Evolutionary conservation across 1,139 yeast genomes (phyloP), one percentile per base, ranked within the genome.

Genomic region (Magnusiomyces suaveolens): DNA sequence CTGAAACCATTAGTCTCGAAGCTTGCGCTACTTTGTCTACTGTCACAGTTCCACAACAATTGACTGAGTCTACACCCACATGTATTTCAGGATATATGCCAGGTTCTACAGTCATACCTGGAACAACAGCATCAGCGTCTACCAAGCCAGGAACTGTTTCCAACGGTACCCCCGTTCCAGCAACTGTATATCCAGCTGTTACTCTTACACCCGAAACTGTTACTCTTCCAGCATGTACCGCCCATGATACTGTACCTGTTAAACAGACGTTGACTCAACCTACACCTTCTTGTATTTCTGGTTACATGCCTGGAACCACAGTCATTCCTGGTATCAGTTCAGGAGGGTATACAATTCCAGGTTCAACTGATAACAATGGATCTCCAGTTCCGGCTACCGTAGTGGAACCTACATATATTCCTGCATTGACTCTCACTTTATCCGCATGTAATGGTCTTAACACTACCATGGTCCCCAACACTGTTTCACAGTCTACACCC

Each of bases 231-330:
- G 33, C 52, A 14, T 54, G 57, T 38, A 36, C 48, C 3, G 12
- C 47, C n/a, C 33, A 51, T 8, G 23, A 39, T 25, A 50, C 57
- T 47, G 41, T 39, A 14, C 26, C 50, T 24, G 24, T 52, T 39
- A 52, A 54, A 18, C 39, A 43, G n/a, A 6, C 46, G 4, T 24
- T 20, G 8, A 14, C 46, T 14, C 32, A 23, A 23, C 12, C 33
- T 21, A 39, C 46, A 14, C 46, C 51, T 10, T 20, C 33, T 10
- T 32, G 52, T 36, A 41, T 51, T 46, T 32, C 41, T 39, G 48
- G 47, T 20, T 46, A 36, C 41, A 43, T 43, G 47, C 55, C 55
- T 25, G 55, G 55, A n/a, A 32, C 51, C n/a, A 49, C 53, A 39
- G 32, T 24, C 23, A 49, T 53, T 23, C 48, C 49, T 33, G 51